These are phyloP conservation scores for Corymbia citriodora DNA, from an alignment of 441 rosid species.

Conservation along the genomic window DNA sequence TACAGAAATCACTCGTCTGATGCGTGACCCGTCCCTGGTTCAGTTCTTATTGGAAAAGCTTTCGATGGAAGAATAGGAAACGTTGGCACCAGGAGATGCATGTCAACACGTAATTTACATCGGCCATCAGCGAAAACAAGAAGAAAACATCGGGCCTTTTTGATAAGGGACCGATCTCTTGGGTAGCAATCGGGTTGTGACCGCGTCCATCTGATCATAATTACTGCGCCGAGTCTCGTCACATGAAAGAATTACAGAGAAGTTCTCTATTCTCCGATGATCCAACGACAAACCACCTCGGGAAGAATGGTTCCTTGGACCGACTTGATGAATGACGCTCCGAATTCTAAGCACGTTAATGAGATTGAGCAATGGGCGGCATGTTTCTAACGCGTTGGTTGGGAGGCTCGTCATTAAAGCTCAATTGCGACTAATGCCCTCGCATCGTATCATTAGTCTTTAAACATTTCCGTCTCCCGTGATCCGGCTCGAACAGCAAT, in stretches of 20 bases:
- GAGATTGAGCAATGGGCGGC: background rate
- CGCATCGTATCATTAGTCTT: background rate
- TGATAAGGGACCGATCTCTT: background rate
- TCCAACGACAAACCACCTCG: background rate
- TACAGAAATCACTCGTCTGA: background rate
- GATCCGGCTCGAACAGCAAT: background rate
- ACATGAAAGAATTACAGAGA: background rate
- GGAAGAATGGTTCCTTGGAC: background rate
- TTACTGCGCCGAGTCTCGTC: background rate
- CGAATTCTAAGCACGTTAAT: background rate
- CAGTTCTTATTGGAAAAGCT: background rate
- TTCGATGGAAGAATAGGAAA: background rate
- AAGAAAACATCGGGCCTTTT: background rate
- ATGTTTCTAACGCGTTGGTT: background rate
- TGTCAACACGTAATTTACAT: background rate
- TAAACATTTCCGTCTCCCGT: background rate
- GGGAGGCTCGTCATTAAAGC: background rate
- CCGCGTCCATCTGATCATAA: background rate
- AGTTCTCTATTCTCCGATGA: background rate
- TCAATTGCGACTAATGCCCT: background rate
- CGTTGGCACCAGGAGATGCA: background rate
- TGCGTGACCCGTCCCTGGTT: background rate
- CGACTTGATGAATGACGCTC: background rate
- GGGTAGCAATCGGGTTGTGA: background rate
- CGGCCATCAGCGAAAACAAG: background rate